Conservation (phyloP, 2,329 filamentous ascomycete genomes). For the Furcasterigmium furcatum region DNA sequence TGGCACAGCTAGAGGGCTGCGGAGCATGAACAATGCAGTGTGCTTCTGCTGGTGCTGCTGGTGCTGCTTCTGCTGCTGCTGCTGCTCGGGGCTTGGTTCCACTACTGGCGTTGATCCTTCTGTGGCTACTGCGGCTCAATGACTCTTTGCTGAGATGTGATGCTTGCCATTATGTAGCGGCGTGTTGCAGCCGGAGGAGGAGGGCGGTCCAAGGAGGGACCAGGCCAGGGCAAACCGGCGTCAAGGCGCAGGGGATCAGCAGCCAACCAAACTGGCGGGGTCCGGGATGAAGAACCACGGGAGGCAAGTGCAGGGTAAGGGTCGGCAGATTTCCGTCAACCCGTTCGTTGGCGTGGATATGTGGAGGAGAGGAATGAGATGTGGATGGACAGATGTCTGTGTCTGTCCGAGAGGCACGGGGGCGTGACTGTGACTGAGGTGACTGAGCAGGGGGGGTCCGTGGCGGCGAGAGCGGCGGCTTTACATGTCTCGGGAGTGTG, state of each 20-base stretch:
- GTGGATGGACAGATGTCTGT: constrained; percentile 1
- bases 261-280: constrained; percentile 1
- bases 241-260: constrained; percentile 1
- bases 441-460: constrained; percentile 9
- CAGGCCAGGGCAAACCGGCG: constrained; percentile 47
- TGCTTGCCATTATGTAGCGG: constrained; percentile 10
- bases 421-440: too few relatives aligned
- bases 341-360: background rate
- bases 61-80: too few relatives aligned
- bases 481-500: constrained; percentile 5
- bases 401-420: constrained; percentile 1
- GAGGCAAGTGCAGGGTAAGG: background rate
- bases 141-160: constrained; percentile 13
- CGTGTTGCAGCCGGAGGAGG: constrained; percentile 48
- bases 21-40: constrained; percentile 12
- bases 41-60: too few relatives aligned
- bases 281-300: constrained; percentile 1
- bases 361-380: constrained; percentile 10
- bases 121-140: constrained; percentile 9
- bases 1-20: background rate
- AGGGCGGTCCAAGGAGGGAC: constrained; percentile 66
- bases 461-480: constrained; percentile 4
- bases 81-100: too few relatives aligned
- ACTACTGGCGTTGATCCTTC: too few relatives aligned
- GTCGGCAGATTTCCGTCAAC: background rate